These are phyloP conservation scores for Vaucheria bursata DNA, from an alignment of 352 stramenopile species.

Conservation along the genomic window DNA sequence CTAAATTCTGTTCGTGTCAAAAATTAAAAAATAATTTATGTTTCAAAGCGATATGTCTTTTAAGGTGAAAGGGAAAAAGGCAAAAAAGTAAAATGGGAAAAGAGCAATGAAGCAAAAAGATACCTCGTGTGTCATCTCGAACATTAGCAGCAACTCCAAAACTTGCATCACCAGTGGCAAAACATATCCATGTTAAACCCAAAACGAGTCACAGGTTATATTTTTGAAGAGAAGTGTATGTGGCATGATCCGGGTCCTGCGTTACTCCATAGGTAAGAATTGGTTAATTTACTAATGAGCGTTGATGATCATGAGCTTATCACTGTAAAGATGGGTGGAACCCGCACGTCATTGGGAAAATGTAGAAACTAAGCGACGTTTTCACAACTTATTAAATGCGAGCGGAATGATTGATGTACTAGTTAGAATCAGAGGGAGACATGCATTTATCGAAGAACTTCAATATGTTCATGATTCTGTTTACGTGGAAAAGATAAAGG, in stretches of 20 bases:
- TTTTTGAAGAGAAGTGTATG: slow-evolving; percentile 43
- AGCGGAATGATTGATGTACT: slow-evolving; percentile 60
- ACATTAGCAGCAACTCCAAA: too few relatives aligned
- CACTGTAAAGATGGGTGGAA: slow-evolving; percentile 16
- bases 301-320: neutral
- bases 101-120: too few relatives aligned
- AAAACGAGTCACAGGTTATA: slow-evolving; percentile 7
- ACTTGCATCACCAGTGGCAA: too few relatives aligned
- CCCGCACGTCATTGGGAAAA: slow-evolving; percentile 61
- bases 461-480: slow-evolving; percentile 54
- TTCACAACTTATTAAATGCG: slow-evolving; percentile 65
- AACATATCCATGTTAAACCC: too few relatives aligned
- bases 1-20: too few relatives aligned
- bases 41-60: too few relatives aligned
- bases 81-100: too few relatives aligned
- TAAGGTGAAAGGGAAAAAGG: too few relatives aligned
- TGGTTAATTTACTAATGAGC: neutral
- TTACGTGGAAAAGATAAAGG: slow-evolving; percentile 54
- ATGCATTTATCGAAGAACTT: slow-evolving; percentile 56
- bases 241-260: slow-evolving; percentile 40
- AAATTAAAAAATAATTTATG: too few relatives aligned
- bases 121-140: too few relatives aligned
- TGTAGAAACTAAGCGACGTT: slow-evolving; percentile 64
- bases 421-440: slow-evolving; percentile 42
- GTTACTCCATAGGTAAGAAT: slow-evolving; percentile 9